Evolutionary conservation across 768 basidiomycete genomes (phyloP).

Genomic region (Psilocybe cubensis): DNA sequence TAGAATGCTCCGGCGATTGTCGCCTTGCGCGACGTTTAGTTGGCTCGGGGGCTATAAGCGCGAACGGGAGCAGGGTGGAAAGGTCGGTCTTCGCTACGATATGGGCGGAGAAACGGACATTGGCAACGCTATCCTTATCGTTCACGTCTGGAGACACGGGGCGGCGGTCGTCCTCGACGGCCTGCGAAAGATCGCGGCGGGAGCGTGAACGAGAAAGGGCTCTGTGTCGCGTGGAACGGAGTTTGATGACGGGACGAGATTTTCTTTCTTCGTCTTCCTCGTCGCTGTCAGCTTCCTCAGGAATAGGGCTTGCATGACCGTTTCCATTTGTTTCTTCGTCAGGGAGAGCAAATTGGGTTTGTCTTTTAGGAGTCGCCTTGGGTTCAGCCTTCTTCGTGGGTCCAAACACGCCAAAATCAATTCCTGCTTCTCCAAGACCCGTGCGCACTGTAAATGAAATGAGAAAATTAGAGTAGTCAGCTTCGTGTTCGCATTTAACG

Average conservation of each 20-base stretch:
- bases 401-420: slow-evolving; percentile 81
- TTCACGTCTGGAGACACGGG: slow-evolving; percentile 59
- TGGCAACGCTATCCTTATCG: slow-evolving; percentile 73
- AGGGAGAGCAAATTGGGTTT: slow-evolving; percentile 35
- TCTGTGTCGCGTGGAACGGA: slow-evolving; percentile 56
- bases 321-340: slow-evolving; percentile 32
- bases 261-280: slow-evolving; percentile 55
- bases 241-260: slow-evolving; percentile 78
- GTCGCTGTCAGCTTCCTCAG: slow-evolving; percentile 35
- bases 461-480: neutral
- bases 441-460: slow-evolving; percentile 47
- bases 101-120: slow-evolving; percentile 76
- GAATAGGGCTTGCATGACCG: slow-evolving; percentile 23
- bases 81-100: slow-evolving; percentile 66
- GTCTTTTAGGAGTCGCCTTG: slow-evolving; percentile 34
- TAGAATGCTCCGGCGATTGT: slow-evolving; percentile 31
- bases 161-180: slow-evolving; percentile 56
- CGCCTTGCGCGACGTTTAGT: slow-evolving; percentile 45
- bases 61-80: slow-evolving; percentile 69
- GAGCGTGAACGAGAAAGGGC: slow-evolving; percentile 70
- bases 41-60: slow-evolving; percentile 75
- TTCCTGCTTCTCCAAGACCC: slow-evolving; percentile 65
- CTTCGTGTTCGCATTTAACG: neutral
- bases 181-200: slow-evolving; percentile 66
- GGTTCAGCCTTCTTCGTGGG: slow-evolving; percentile 35